These are phyloP conservation scores for Pseudogymnoascus sp. DNA, from an alignment of 2,329 filamentous ascomycete genomes.

Conservation along the genomic window DNA sequence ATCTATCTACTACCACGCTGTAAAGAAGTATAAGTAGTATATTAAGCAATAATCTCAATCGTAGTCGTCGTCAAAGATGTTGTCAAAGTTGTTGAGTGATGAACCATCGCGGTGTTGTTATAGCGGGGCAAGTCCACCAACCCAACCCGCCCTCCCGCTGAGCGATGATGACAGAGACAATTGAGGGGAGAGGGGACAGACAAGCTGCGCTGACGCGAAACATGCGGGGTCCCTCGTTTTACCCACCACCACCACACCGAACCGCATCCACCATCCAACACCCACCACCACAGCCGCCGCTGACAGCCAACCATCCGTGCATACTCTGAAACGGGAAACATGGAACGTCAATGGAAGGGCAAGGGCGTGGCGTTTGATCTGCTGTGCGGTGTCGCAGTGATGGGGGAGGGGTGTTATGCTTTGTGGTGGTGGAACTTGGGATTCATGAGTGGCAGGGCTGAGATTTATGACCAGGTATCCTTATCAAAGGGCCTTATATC, in stretches of 20 bases:
- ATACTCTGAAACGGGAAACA: slow-evolving; percentile 5
- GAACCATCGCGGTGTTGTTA: not conserved
- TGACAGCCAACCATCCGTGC: not conserved
- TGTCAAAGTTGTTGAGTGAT: not conserved
- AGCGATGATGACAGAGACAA: not conserved
- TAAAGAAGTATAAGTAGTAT: not conserved
- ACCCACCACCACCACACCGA: not conserved
- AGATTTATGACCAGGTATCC: not conserved
- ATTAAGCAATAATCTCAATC: not conserved
- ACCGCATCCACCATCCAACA: not conserved
- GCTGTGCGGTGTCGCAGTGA: not conserved
- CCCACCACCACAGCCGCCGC: not conserved
- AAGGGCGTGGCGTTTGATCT: not conserved
- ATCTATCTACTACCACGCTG: not conserved
- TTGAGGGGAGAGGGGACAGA: not conserved
- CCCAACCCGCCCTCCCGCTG: not conserved
- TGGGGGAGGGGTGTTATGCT: not conserved
- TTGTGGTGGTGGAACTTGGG: not conserved
- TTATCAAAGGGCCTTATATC: not conserved
- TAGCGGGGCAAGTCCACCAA: not conserved
- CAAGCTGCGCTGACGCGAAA: not conserved
- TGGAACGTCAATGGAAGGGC: not conserved
- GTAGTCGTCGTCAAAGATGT: not conserved
- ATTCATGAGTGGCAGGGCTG: not conserved
- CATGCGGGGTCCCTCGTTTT: not conserved